Base-by-base conservation (phyloP, 2,329 filamentous ascomycete genomes). In the Pyrenochaeta sp. region DNA sequence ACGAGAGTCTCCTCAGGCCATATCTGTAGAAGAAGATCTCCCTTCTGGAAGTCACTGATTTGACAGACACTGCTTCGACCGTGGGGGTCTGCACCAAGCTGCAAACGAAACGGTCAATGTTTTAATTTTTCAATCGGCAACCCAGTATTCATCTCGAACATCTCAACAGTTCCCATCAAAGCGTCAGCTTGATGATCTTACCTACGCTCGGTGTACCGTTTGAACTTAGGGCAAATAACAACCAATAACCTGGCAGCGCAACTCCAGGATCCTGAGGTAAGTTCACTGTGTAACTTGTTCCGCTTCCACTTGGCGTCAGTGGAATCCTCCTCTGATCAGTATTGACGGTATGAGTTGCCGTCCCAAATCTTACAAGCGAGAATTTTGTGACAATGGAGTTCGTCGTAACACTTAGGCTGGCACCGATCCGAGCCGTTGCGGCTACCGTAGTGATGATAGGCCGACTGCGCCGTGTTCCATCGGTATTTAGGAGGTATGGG, bases 271-370 rank as follows among this genome's bases (percentile, higher is more conserved):
- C 84, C 2, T 62, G 60, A 0, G 84, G 84, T 4, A 86, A 69
- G 0, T 67, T 71, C 3, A 83, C 68, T 0, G 68, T 77, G 56
- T 82, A 84, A 1, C 56, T 71, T 3, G 66, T 19, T 19, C 19
- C 19, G 19, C 19, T 74, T 0, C 72, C 72, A n/a, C 65, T 74
- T 0, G 15, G 32, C 3, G 68, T 74, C 24, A 86, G 70, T 13
- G 82, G 76, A 47, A 88, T 77, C 8, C 85, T 80, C 24, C 86
- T 73, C 74, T 87, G 85, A 68, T 88, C 86, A 0, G 82, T 87
- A 64, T 88, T 85, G 47, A 87, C 79, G 1, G 83, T 81, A 67
- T 87, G 85, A 0, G 86, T 88, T 3, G 77, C 75, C 3, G 78
- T 80, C 1, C 84, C 81, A 45, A 81, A 78, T 5, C 85, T 78